Evolutionary conservation across 129 eudicot genomes (phyloP).

Genomic region (Helichrysum umbraculigerum): DNA sequence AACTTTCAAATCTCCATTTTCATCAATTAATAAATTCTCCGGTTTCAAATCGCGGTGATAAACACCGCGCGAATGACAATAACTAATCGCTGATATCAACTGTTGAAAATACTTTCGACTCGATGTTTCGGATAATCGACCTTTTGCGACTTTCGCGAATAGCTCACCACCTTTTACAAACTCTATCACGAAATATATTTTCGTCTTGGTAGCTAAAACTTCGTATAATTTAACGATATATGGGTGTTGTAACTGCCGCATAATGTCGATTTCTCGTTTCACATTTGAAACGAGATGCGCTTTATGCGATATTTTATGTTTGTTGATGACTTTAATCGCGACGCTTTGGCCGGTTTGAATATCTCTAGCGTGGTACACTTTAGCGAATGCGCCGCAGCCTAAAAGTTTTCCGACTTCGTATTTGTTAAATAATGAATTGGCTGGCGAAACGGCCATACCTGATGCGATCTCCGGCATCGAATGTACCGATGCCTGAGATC

Average conservation of each 20-base stretch:
- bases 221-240: conserved; percentile 58
- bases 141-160: conserved; percentile 56
- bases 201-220: conserved; percentile 59
- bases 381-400: conserved; percentile 84
- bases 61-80: conserved; percentile 75
- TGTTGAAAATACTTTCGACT: conserved; percentile 71
- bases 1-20: conserved; percentile 65
- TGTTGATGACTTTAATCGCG: conserved; percentile 66
- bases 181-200: conserved; percentile 42
- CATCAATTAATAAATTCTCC: conserved; percentile 71
- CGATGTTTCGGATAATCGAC: conserved; percentile 50
- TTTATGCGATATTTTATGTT: conserved; percentile 43
- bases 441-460: conserved; percentile 18
- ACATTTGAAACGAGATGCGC: conserved; percentile 37
- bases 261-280: conserved; percentile 70
- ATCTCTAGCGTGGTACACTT: conserved; percentile 72
- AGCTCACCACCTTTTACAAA: conserved; percentile 80
- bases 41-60: conserved; percentile 84
- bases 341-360: conserved; percentile 62
- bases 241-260: conserved; percentile 55
- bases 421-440: conserved; percentile 52
- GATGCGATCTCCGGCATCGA: conserved; percentile 31
- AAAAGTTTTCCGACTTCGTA: conserved; percentile 72
- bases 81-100: conserved; percentile 70
- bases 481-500: conserved; percentile 30